A percentile compares a stretch with the other conserved stretches of the same genome.
phyloP scores from a whole-genome alignment of 1,284 basidiomycete genomes.

The Microbotryomycetes sp. region DNA sequence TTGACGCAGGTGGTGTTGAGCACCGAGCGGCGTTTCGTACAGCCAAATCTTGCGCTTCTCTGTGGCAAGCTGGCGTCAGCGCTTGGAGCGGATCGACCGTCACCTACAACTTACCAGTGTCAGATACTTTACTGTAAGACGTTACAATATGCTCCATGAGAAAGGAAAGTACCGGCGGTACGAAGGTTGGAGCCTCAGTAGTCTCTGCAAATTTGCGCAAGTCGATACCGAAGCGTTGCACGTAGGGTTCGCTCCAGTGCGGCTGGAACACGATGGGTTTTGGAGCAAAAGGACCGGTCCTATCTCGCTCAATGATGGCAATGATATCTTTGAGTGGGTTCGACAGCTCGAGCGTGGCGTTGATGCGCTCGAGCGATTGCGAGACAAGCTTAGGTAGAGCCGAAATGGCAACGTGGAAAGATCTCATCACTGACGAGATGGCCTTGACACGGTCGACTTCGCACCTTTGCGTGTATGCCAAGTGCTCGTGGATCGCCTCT shows the following conservation, averaged over 20 bases:
- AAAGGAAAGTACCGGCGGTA: constrained; percentile 15
- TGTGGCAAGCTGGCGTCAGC: not conserved
- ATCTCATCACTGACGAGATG: constrained; percentile 20
- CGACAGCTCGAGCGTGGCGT: constrained; percentile 19
- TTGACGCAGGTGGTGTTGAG: not conserved
- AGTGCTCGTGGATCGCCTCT: constrained; percentile 19
- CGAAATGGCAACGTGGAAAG: constrained; percentile 12
- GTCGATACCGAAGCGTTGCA: constrained; percentile 26
- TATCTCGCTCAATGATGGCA: constrained; percentile 29
- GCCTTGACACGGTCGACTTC: constrained; percentile 33
- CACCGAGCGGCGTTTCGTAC: constrained; percentile 22
- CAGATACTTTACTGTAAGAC: not conserved
- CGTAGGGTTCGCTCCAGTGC: constrained; percentile 26
- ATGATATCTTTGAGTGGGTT: constrained; percentile 25
- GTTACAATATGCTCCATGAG: constrained; percentile 13
- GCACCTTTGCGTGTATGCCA: constrained; percentile 27
- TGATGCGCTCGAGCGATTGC: constrained; percentile 9
- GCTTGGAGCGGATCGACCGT: not conserved
- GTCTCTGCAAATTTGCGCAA: constrained; percentile 27
- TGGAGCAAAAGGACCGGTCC: constrained; percentile 33
- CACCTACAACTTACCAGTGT: constrained; percentile 7
- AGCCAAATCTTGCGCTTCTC: constrained; percentile 26
- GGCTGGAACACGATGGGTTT: constrained; percentile 23
- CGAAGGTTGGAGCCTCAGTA: constrained; percentile 1
- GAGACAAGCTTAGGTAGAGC: constrained; percentile 10